These are phyloP conservation scores for Skeletonema costatum DNA, from an alignment of 108 stramenopile species.

Conservation along the genomic window DNA sequence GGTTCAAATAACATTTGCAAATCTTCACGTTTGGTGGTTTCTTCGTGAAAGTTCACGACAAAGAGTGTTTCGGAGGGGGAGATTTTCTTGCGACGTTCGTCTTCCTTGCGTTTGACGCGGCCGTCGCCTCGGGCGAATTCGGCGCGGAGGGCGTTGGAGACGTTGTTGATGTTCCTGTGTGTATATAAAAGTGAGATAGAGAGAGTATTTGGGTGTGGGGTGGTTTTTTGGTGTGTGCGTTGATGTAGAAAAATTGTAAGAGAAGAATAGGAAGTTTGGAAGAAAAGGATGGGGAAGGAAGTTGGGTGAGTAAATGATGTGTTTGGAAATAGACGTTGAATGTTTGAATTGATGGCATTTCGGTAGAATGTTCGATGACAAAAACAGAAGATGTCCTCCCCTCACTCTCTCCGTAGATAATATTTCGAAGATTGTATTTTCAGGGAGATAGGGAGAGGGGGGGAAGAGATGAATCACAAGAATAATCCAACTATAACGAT, in stretches of 20 bases:
- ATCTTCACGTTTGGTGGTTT: slow-evolving; percentile 87
- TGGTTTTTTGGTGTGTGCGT: not conserved
- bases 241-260: slow-evolving; percentile 3
- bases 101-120: slow-evolving; percentile 89
- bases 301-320: slow-evolving; percentile 12
- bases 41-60: slow-evolving; percentile 89
- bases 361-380: slow-evolving; percentile 8
- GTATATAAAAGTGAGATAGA: not conserved
- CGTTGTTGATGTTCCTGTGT: slow-evolving; percentile 66
- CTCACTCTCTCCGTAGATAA: not conserved
- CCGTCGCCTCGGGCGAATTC: slow-evolving; percentile 92
- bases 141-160: slow-evolving; percentile 76
- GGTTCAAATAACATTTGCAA: slow-evolving; percentile 70
- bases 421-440: not conserved
- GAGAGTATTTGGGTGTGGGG: slow-evolving; percentile 2
- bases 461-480: not conserved
- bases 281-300: slow-evolving; percentile 1
- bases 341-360: not conserved
- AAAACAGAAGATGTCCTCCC: not conserved
- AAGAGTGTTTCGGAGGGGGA: slow-evolving; percentile 76
- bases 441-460: not conserved
- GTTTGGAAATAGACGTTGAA: not conserved
- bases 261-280: not conserved
- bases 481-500: slow-evolving; percentile 7
- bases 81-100: slow-evolving; percentile 89